Base-by-base conservation (phyloP, 768 basidiomycete species). In the Gelatoporia subvermispora region DNA sequence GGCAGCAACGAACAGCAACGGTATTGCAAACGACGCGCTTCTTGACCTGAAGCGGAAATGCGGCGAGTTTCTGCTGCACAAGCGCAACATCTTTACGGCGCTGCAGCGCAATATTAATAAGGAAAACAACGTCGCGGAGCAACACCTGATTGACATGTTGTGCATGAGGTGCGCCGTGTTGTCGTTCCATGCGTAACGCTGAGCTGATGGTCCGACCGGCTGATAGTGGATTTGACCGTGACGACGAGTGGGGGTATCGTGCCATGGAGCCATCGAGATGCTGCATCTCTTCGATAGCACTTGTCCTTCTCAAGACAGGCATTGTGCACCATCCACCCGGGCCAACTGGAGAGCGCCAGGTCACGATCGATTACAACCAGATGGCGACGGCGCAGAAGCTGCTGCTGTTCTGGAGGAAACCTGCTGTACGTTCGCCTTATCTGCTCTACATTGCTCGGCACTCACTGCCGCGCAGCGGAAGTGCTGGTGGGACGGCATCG, bases 401-500 rank as follows among this genome's bases (percentile, higher is more conserved):
- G 38, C 71, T 99, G 35, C 65, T 99, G 35, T 99, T 99, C 76
- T 99, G 96, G 96, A 78, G 96, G 65, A 99, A 99, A 67, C 96
- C 96, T 38, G 96, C 96, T n/a, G 95, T 96, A 68, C 57, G 93
- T 81, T n/a, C n/a, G 16, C 34, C 51, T 54, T 17, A 38, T 47
- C 49, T 15, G 48, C n/a, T 37, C 18, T 43, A 15, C 43, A 43
- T 22, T 38, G 28, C 28, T 31, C 28, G 28, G 42, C 23, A 9
- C 13, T 48, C 43, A 23, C 17, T 41, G 18, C 18, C 31, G n/a
- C 25, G 13, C 55, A 97, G 94, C 77, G 96, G 36, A 98, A 99
- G 72, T 98, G 95, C 69, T 99, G 96, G 96, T 99, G 96, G 96
- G 96, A 99, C 59, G 95, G 95, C 10, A 75, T 93, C 35, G 93